phyloP scores from a whole-genome alignment of 345 rosid genomes.

The Acer campestre region DNA sequence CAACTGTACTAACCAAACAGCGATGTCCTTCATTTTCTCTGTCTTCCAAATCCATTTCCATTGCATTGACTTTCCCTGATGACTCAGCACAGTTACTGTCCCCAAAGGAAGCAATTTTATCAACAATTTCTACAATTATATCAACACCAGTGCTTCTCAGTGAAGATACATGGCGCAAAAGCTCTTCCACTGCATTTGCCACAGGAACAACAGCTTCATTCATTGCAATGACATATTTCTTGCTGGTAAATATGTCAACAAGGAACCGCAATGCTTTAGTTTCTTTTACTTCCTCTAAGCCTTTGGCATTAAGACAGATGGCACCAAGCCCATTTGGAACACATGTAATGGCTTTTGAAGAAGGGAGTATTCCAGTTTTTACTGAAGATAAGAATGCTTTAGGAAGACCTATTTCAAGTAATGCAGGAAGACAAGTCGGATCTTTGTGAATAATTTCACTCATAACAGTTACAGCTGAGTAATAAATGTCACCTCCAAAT shows the following conservation, averaged over 20 bases:
- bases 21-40: conserved; percentile 52
- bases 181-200: conserved; percentile 97
- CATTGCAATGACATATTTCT: conserved; percentile 85
- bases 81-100: conserved; percentile 47
- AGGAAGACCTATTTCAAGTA: conserved; percentile 90
- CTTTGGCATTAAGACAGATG: conserved; percentile 87
- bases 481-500: conserved; percentile 92
- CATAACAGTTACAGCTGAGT: conserved; percentile 97
- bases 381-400: conserved; percentile 92
- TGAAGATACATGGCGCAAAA: conserved; percentile 86
- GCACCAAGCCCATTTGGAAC: conserved; percentile 96
- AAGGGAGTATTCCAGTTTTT: conserved; percentile 77
- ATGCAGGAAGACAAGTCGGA: conserved; percentile 77
- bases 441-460: conserved; percentile 96
- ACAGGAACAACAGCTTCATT: conserved; percentile 94
- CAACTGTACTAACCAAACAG: conserved; percentile 48
- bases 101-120: conserved; percentile 69
- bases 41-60: conserved; percentile 88
- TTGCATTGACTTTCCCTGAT: conserved; percentile 55
- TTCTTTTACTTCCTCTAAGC: conserved; percentile 90
- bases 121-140: conserved; percentile 83
- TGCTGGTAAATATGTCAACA: conserved; percentile 79
- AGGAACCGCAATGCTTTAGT: conserved; percentile 80
- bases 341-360: conserved; percentile 93
- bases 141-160: conserved; percentile 87